These are phyloP conservation scores for Trichosanthes truncata DNA, from an alignment of 306 rosid genomes.

Conservation along the genomic window DNA sequence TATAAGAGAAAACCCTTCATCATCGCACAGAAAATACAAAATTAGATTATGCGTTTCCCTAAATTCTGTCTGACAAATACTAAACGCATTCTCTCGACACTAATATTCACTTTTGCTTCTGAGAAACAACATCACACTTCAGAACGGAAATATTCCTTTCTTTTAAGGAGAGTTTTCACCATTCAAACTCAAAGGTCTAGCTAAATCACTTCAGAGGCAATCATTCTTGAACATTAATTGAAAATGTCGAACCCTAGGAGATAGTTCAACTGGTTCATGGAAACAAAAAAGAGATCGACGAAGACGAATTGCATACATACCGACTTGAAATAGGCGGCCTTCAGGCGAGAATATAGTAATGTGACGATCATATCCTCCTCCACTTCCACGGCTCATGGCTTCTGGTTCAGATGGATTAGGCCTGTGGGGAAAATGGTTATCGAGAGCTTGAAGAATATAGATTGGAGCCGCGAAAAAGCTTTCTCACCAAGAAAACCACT, in stretches of 20 bases:
- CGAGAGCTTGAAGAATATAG: not conserved
- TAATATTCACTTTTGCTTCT: not conserved
- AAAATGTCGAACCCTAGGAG: not conserved
- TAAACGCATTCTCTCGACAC: not conserved
- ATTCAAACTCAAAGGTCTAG: not conserved
- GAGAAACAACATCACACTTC: not conserved
- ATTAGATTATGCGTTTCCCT: not conserved
- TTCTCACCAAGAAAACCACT: slow-evolving; percentile 15
- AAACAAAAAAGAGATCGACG: not conserved
- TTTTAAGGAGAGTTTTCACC: not conserved
- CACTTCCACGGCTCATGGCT: slow-evolving; percentile 67
- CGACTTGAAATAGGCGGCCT: slow-evolving; percentile 87
- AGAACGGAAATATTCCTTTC: not conserved
- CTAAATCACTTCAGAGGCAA: not conserved
- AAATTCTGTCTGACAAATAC: not conserved
- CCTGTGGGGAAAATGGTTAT: not conserved
- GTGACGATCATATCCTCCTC: slow-evolving; percentile 97
- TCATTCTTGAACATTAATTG: not conserved
- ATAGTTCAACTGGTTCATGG: not conserved
- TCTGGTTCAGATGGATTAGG: not conserved
- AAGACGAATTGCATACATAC: slow-evolving; percentile 14
- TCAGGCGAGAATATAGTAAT: slow-evolving; percentile 98
- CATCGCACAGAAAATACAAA: not conserved
- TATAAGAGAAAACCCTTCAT: not conserved
- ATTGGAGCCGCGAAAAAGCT: not conserved